Evolutionary conservation across 805 yeast genomes (phyloP), one percentile per base, ranked within the genome.

Genomic region (Myxozyma monticola): DNA sequence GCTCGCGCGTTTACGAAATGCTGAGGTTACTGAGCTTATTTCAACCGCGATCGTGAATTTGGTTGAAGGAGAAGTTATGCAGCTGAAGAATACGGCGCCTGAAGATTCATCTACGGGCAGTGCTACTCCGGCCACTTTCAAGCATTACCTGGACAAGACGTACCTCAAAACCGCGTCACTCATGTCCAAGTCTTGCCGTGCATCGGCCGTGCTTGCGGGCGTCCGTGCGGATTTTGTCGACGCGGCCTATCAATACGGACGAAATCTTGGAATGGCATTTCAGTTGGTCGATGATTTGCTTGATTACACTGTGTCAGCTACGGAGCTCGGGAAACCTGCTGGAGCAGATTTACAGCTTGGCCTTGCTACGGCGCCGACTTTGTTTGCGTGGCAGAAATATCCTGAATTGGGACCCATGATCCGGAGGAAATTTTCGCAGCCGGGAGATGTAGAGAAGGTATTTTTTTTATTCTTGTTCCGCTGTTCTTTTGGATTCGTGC

Each of bases 41-140:
- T 89, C 97, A 2, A 91, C 96, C 12, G 85, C 96, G 28, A 93
- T 93, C 65, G 99, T 98, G 10, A 93, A 93, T 66, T 76, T 93
- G 53, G 98, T 93, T 1, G 99, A 93, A 71, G 99, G 99, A 43
- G 99, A 93, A 71, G 91, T 93, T 67, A 93, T 93, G 98, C 99
- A 93, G 71, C 78, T 93, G 73, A 90, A 91, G 62, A 93, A 93
- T 70, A 88, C 96, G 0, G 93, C 90, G 6, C 71, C 85, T 36
- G 65, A 66, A 53, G 59, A 57, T 15, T 56, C 61, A 1, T 76
- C 83, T 18, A 65, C 71, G 48, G 76, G 74, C 25, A 84, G 79
- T 59, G 88, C 85, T 51, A 66, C 65, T 39, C 54, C 65, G 25
- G 75, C 71, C n/a, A 95, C 96, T 1, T 93, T 93, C 68, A 95